A percentile compares a stretch with the other conserved stretches of the same genome.
Conservation (phyloP, 2,329 filamentous ascomycete species). For the Thyridium curvatum region DNA sequence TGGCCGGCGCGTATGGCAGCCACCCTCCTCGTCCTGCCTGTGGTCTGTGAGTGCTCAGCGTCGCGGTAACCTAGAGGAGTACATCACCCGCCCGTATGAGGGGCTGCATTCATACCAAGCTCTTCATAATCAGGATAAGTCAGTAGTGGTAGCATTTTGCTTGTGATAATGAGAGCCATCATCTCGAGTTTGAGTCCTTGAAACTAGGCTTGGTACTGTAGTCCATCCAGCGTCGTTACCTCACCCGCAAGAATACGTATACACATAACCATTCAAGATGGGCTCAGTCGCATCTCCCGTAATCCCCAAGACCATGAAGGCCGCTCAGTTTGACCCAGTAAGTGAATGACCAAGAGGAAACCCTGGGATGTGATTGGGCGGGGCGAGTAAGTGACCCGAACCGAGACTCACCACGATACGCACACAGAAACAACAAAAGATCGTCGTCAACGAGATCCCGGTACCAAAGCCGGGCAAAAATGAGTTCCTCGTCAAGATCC, state of each 20-base stretch:
- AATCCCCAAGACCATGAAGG: constrained; percentile 11
- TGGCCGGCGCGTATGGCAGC: too few relatives aligned
- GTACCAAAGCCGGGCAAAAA: constrained; percentile 33
- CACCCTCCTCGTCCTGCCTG: too few relatives aligned
- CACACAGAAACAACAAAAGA: not conserved
- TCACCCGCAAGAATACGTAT: not conserved
- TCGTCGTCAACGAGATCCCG: constrained; percentile 28
- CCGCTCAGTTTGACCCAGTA: constrained; percentile 11
- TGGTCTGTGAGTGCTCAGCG: too few relatives aligned
- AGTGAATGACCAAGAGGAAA: too few relatives aligned
- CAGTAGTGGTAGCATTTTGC: not conserved
- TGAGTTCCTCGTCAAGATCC: constrained; percentile 29
- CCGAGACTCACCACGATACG: too few relatives aligned
- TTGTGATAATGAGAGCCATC: not conserved
- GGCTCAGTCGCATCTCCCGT: not conserved
- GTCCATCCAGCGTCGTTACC: not conserved
- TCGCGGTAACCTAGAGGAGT: too few relatives aligned
- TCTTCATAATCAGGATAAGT: too few relatives aligned
- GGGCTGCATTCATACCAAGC: too few relatives aligned
- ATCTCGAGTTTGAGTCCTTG: not conserved
- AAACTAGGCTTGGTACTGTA: not conserved
- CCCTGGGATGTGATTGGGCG: too few relatives aligned
- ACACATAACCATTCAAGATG: constrained; percentile 1
- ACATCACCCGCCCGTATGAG: too few relatives aligned
- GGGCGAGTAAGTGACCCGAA: too few relatives aligned